These are phyloP conservation scores for Comarum palustre DNA, from an alignment of 306 rosid genomes.

Conservation along the genomic window DNA sequence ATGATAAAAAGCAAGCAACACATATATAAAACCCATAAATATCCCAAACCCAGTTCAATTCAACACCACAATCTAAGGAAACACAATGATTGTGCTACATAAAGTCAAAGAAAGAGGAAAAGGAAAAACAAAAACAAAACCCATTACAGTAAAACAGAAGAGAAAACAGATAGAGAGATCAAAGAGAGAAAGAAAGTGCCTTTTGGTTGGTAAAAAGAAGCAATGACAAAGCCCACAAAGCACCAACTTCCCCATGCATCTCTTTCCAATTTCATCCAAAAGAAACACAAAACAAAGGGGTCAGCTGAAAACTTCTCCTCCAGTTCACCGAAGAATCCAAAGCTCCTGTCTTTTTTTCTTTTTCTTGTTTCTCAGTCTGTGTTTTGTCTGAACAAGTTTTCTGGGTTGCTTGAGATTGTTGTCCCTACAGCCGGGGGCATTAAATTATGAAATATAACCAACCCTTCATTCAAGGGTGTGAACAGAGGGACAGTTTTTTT, in stretches of 20 bases:
- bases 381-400: slow-evolving; percentile 5
- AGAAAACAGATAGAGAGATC: slow-evolving; percentile 14
- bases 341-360: slow-evolving; percentile 30
- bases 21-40: slow-evolving; percentile 20
- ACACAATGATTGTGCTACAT: slow-evolving; percentile 32
- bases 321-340: slow-evolving; percentile 71
- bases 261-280: slow-evolving; percentile 38
- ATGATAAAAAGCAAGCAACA: slow-evolving; percentile 9
- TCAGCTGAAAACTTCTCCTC: slow-evolving; percentile 32
- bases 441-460: slow-evolving; percentile 46
- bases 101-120: slow-evolving; percentile 38
- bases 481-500: slow-evolving; percentile 30
- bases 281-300: slow-evolving; percentile 9
- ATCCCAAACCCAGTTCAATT: slow-evolving; percentile 30
- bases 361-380: not conserved
- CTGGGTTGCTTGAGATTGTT: slow-evolving; percentile 14
- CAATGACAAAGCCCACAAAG: slow-evolving; percentile 68
- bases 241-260: slow-evolving; percentile 44
- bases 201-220: slow-evolving; percentile 45
- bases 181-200: slow-evolving; percentile 40
- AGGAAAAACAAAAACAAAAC: slow-evolving; percentile 9
- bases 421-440: slow-evolving; percentile 36
- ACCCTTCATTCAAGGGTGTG: slow-evolving; percentile 29
- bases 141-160: slow-evolving; percentile 27
- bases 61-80: slow-evolving; percentile 36